These are phyloP conservation scores for Parathielavia hyrcaniae DNA, from an alignment of 495 filamentous ascomycete species.

Conservation along the genomic window DNA sequence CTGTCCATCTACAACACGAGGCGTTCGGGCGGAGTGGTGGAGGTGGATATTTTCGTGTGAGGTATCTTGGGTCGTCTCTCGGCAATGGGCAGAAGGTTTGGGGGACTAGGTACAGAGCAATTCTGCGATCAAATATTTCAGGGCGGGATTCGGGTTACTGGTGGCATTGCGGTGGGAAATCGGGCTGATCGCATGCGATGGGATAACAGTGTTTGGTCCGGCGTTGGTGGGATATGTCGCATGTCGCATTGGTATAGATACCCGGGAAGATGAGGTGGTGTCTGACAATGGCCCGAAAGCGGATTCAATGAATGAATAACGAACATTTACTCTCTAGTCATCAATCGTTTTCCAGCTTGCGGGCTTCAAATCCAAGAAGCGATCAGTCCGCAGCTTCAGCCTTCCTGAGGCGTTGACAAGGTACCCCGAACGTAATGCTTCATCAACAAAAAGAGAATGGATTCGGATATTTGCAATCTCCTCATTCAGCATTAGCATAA, in stretches of 20 bases:
- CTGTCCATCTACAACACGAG: constrained; percentile 18
- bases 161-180: neutral
- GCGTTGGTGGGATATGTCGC: neutral
- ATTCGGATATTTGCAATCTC: neutral
- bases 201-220: too few species aligned
- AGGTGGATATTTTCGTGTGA: constrained; percentile 21
- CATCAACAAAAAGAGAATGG: too few species aligned
- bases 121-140: neutral
- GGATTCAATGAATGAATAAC: neutral
- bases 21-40: constrained; percentile 16
- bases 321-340: neutral
- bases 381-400: too few species aligned
- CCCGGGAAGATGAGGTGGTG: neutral
- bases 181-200: neutral
- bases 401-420: too few species aligned
- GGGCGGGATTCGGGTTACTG: neutral
- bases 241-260: neutral
- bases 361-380: too few species aligned
- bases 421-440: too few species aligned
- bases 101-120: neutral
- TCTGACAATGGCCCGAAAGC: neutral
- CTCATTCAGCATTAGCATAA: neutral
- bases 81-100: neutral
- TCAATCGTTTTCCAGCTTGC: too few species aligned
- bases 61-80: neutral